These are phyloP conservation scores for Conringia planisiliqua DNA, from an alignment of 345 rosid genomes.

Conservation along the genomic window DNA sequence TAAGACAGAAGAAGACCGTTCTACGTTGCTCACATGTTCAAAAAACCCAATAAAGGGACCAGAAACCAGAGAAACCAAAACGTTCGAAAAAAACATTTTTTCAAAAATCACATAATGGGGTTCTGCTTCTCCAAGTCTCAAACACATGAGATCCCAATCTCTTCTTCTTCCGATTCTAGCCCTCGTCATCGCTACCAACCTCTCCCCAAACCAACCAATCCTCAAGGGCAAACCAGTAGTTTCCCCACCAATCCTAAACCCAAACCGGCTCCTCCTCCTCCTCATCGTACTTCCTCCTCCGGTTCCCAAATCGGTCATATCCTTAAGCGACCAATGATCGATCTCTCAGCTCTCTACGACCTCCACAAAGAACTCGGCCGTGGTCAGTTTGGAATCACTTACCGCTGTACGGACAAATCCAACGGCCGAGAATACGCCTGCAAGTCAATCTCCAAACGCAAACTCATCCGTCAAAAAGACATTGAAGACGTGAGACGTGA, in stretches of 20 bases:
- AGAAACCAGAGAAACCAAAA: constrained; percentile 16
- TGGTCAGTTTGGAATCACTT: constrained; percentile 80
- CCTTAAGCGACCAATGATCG: constrained; percentile 58
- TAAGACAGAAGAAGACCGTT: constrained; percentile 23
- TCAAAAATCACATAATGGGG: constrained; percentile 40
- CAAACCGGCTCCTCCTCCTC: constrained; percentile 7
- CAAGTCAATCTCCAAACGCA: constrained; percentile 75
- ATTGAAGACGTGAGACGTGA: constrained; percentile 70
- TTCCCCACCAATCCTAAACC: constrained; percentile 5
- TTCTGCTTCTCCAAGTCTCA: constrained; percentile 41
- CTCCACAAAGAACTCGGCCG: constrained; percentile 76
- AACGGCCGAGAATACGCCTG: constrained; percentile 68
- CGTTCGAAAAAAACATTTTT: neutral
- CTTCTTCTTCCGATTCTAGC: constrained; percentile 46
- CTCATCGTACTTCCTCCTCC: constrained; percentile 22
- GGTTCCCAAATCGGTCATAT: constrained; percentile 45
- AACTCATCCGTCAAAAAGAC: constrained; percentile 45
- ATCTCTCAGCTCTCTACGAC: constrained; percentile 45
- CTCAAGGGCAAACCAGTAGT: constrained; percentile 2
- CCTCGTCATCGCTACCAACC: constrained; percentile 35
- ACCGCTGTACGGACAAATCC: constrained; percentile 61
- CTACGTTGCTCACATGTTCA: constrained; percentile 19
- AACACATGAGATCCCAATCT: constrained; percentile 55
- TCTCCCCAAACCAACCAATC: constrained; percentile 22
- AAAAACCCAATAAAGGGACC: neutral